Evolutionary conservation across 1,284 basidiomycete genomes (phyloP).

Genomic region (Ceratobasidium sp.): DNA sequence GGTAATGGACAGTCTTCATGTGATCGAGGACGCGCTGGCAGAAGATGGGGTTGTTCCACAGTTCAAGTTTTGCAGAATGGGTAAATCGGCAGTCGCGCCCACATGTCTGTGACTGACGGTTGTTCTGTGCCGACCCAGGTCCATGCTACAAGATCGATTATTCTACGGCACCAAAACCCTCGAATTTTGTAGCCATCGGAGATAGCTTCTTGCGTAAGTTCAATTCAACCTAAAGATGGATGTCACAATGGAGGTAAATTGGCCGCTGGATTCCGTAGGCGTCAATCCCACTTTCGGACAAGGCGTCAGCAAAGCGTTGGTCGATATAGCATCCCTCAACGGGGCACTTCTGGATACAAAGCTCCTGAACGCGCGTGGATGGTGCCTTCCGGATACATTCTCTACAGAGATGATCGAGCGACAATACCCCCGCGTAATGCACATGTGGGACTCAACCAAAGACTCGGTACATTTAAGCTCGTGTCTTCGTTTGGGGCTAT

Average conservation of each 20-base stretch:
- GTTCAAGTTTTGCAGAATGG: slow-evolving; percentile 44
- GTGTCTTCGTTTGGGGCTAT: background rate
- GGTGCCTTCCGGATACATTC: slow-evolving; percentile 15
- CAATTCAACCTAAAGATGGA: background rate
- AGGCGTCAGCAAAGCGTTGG: slow-evolving; percentile 38
- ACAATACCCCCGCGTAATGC: slow-evolving; percentile 36
- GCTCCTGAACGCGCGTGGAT: background rate
- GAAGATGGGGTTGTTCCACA: slow-evolving; percentile 19
- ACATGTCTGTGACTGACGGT: background rate
- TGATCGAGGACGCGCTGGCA: slow-evolving; percentile 6
- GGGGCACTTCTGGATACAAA: slow-evolving; percentile 27
- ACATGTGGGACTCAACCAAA: slow-evolving; percentile 43
- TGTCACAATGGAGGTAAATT: background rate
- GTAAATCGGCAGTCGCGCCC: background rate
- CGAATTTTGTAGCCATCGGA: slow-evolving; percentile 40
- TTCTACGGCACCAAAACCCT: slow-evolving; percentile 31
- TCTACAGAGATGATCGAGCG: slow-evolving; percentile 28
- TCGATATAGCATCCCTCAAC: slow-evolving; percentile 35
- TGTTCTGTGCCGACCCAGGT: background rate
- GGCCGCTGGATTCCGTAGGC: background rate
- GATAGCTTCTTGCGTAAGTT: slow-evolving; percentile 37
- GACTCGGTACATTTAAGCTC: slow-evolving; percentile 11
- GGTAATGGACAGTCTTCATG: slow-evolving; percentile 33
- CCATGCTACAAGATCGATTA: slow-evolving; percentile 38
- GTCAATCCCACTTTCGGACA: slow-evolving; percentile 39